phyloP scores from a whole-genome alignment of 208 protist species.

The Leishmania arabica region DNA sequence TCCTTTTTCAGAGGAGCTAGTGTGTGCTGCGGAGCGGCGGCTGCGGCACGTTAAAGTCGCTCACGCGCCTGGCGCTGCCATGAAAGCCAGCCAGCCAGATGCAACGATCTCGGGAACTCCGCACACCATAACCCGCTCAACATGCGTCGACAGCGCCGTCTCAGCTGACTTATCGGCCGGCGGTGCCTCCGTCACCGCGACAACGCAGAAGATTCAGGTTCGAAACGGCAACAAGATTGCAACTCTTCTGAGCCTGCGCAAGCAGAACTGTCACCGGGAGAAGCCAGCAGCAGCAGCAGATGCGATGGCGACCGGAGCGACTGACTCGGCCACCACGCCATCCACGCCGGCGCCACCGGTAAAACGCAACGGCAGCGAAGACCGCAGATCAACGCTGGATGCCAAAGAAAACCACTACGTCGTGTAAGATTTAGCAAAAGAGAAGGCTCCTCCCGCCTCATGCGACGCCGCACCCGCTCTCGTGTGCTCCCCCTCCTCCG shows the following conservation, averaged over 20 bases:
- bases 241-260: background rate
- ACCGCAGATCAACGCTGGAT: background rate
- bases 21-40: conserved; percentile 23
- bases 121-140: background rate
- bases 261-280: background rate
- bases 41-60: conserved; percentile 22
- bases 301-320: background rate
- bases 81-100: background rate
- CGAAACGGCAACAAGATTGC: conserved; percentile 1
- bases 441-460: background rate
- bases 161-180: background rate
- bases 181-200: background rate
- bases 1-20: conserved; percentile 40
- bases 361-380: background rate
- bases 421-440: background rate
- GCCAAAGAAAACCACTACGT: conserved; percentile 6
- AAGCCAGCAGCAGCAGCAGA: background rate
- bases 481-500: background rate
- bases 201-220: background rate
- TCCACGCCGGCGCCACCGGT: background rate
- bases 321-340: background rate
- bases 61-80: background rate
- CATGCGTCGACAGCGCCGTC: background rate
- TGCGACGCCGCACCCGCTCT: background rate
- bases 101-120: background rate